Evolutionary conservation across 192 early-diverging fungal species (phyloP).

Genomic region (Mortierella hygrophila): DNA sequence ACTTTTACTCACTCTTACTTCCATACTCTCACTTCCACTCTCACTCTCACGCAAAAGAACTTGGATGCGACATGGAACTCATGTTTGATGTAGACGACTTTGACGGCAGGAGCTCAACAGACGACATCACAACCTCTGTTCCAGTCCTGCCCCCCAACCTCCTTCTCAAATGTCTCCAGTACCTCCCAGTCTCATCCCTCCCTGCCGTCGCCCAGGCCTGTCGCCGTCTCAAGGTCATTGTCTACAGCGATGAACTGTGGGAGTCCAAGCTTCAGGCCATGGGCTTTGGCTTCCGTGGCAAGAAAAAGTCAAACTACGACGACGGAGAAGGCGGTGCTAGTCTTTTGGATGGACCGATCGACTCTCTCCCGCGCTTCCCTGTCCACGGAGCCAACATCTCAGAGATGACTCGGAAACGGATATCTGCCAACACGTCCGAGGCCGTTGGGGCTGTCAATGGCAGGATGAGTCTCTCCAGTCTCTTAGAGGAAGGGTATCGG

Average conservation of each 20-base stretch:
- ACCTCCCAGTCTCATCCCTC: slow-evolving; percentile 61
- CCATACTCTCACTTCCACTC: not conserved
- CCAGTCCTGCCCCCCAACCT: slow-evolving; percentile 62
- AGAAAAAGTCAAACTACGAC: slow-evolving; percentile 25
- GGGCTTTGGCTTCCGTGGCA: slow-evolving; percentile 57
- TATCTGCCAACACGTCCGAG: slow-evolving; percentile 38
- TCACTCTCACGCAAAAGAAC: not conserved
- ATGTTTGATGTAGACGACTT: slow-evolving; percentile 54
- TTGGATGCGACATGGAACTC: slow-evolving; percentile 34
- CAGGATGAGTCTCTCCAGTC: slow-evolving; percentile 33
- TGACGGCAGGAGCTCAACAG: slow-evolving; percentile 28
- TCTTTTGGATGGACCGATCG: slow-evolving; percentile 40
- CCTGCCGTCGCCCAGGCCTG: slow-evolving; percentile 70
- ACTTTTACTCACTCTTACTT: not conserved
- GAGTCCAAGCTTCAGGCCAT: slow-evolving; percentile 71
- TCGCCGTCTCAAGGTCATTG: slow-evolving; percentile 82
- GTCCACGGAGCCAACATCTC: slow-evolving; percentile 41
- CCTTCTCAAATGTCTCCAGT: slow-evolving; percentile 58
- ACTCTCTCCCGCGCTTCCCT: slow-evolving; percentile 37
- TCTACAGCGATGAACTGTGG: slow-evolving; percentile 84
- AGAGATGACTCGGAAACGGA: slow-evolving; percentile 31
- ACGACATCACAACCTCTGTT: slow-evolving; percentile 51
- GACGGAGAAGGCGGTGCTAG: not conserved
- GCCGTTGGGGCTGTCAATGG: not conserved
- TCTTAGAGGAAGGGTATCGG: slow-evolving; percentile 31